Conservation (phyloP, 208 protist species). For the Herpetomonas tarakana region DNA sequence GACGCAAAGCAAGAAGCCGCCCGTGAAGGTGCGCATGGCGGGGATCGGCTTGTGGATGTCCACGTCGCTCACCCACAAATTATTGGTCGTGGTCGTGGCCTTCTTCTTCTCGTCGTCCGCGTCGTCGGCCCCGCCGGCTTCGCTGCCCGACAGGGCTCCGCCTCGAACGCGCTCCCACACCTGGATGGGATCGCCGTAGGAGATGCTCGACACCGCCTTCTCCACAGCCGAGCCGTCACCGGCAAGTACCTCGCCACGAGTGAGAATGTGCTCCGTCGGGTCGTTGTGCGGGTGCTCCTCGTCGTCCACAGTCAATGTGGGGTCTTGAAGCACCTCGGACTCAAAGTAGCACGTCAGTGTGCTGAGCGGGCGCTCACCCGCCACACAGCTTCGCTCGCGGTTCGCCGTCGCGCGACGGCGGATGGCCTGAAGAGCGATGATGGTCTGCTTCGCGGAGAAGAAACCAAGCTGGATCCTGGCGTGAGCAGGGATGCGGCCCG, state of each 20-base stretch:
- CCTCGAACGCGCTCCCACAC: constrained; percentile 57
- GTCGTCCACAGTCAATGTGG: constrained; percentile 64
- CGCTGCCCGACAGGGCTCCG: constrained; percentile 3
- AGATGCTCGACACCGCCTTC: constrained; percentile 43
- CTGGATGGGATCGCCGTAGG: constrained; percentile 84
- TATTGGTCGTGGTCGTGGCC: constrained; percentile 18
- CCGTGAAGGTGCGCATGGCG: constrained; percentile 66
- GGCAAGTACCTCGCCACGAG: constrained; percentile 28
- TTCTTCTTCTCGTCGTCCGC: constrained; percentile 3
- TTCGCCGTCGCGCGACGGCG: constrained; percentile 26
- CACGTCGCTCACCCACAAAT: constrained; percentile 69
- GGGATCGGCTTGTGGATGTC: constrained; percentile 73
- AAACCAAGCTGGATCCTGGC: constrained; percentile 79
- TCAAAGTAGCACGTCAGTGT: constrained; percentile 72
- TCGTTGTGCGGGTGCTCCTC: constrained; percentile 69
- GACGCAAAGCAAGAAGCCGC: constrained; percentile 57
- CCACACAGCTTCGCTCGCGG: constrained; percentile 35
- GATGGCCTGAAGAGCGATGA: constrained; percentile 25
- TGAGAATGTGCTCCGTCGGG: constrained; percentile 46
- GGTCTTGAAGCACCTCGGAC: constrained; percentile 48
- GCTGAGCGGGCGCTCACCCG: constrained; percentile 35
- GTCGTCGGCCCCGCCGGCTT: neutral
- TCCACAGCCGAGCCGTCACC: constrained; percentile 39
- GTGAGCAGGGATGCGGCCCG: constrained; percentile 32
- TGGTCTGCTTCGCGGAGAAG: constrained; percentile 79